Percentiles rank a stretch among this genome's conserved stretches.
These are phyloP conservation scores for Citrullus mucosospermus DNA, from an alignment of 306 rosid species.

Conservation along the genomic window DNA sequence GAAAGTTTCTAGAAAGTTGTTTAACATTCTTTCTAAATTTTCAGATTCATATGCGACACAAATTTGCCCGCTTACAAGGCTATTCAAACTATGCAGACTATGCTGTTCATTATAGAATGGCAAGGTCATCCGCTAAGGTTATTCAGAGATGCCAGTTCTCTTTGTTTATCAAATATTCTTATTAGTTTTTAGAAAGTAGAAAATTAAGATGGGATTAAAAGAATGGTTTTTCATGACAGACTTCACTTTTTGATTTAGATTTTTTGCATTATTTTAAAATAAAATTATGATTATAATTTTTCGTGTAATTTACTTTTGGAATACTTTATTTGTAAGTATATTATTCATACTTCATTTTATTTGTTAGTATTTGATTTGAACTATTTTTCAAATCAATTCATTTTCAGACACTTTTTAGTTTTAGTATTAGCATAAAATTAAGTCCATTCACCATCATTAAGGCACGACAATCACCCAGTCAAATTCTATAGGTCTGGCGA, in stretches of 20 bases:
- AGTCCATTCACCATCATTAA: background rate
- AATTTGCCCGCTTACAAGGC: constrained; percentile 77
- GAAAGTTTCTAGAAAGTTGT: background rate
- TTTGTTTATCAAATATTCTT: constrained; percentile 7
- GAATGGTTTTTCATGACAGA: background rate
- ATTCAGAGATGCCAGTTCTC: background rate
- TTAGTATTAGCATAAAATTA: background rate
- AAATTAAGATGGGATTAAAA: background rate
- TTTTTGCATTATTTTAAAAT: background rate
- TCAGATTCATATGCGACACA: constrained; percentile 86
- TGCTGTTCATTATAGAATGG: constrained; percentile 75
- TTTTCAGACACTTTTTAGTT: background rate
- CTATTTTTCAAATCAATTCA: background rate
- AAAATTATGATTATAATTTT: background rate
- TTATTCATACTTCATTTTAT: background rate
- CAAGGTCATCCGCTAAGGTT: constrained; percentile 86
- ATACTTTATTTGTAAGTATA: background rate
- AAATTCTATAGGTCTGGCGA: background rate
- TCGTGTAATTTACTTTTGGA: background rate
- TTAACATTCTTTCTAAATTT: constrained; percentile 14
- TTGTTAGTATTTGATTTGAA: background rate
- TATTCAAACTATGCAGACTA: constrained; percentile 85
- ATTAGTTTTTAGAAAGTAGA: background rate
- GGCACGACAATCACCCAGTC: background rate
- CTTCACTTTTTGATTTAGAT: background rate